phyloP scores from a whole-genome alignment of 2,329 filamentous ascomycete species.

The Aspergillus latus region DNA sequence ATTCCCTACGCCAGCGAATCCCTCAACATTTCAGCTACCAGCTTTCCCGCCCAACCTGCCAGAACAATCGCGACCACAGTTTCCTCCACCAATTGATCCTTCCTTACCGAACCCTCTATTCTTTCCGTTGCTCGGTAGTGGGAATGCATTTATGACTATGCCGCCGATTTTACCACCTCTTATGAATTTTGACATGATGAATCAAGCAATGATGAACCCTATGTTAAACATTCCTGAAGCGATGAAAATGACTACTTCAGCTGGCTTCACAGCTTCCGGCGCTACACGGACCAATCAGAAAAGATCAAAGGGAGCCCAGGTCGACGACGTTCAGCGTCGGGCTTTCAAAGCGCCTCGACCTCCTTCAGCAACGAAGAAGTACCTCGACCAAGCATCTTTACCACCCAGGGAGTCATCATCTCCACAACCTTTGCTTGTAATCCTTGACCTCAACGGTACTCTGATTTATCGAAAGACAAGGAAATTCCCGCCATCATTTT shows the following conservation, averaged over 20 bases:
- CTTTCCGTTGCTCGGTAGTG: slow-evolving; percentile 15
- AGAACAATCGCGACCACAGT: slow-evolving; percentile 10
- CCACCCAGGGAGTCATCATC: slow-evolving; percentile 43
- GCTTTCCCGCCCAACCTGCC: slow-evolving; percentile 10
- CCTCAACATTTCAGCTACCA: slow-evolving; percentile 6
- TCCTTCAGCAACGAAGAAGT: slow-evolving; percentile 61
- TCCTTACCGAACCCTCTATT: slow-evolving; percentile 8
- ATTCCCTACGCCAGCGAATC: slow-evolving; percentile 1
- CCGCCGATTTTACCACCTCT: slow-evolving; percentile 17
- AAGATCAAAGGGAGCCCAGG: neutral
- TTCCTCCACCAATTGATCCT: slow-evolving; percentile 6
- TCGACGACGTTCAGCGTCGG: neutral
- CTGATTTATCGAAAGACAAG: slow-evolving; percentile 69
- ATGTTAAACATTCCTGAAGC: slow-evolving; percentile 14
- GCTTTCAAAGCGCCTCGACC: slow-evolving; percentile 23
- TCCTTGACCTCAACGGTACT: slow-evolving; percentile 93
- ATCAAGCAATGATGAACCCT: slow-evolving; percentile 8
- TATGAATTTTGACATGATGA: slow-evolving; percentile 17
- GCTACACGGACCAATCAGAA: neutral
- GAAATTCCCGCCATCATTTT: slow-evolving; percentile 54
- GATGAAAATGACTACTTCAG: slow-evolving; percentile 3
- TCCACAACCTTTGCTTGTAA: slow-evolving; percentile 69
- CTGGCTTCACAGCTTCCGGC: neutral
- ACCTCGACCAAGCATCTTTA: slow-evolving; percentile 57
- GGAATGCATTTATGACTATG: slow-evolving; percentile 7